phyloP scores from a whole-genome alignment of 169 alveolate genomes.

The Plasmodium inui region DNA sequence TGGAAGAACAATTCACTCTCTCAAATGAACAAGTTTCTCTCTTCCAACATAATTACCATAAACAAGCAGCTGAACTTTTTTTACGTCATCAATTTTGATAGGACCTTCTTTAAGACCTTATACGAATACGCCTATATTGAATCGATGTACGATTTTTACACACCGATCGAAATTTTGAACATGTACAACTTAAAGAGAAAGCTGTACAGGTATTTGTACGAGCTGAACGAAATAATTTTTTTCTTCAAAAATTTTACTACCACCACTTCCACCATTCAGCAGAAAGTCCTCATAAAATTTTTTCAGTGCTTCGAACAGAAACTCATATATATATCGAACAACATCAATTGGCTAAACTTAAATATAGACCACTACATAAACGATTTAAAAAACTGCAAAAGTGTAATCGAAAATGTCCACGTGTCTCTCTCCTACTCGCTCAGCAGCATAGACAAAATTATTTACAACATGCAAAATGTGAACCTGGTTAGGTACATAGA shows the following conservation, averaged over 20 bases:
- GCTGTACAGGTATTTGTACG: constrained; percentile 58
- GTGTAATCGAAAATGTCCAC: constrained; percentile 42
- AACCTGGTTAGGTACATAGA: constrained; percentile 51
- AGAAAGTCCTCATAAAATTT: constrained; percentile 52
- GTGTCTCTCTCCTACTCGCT: constrained; percentile 62
- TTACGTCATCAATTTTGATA: constrained; percentile 62
- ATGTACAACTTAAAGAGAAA: constrained; percentile 60
- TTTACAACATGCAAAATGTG: constrained; percentile 68
- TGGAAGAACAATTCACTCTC: constrained; percentile 64
- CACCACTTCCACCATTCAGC: constrained; percentile 37
- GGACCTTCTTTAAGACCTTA: constrained; percentile 47
- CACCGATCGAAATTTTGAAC: constrained; percentile 67
- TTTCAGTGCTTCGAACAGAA: constrained; percentile 65
- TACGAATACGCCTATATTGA: constrained; percentile 67
- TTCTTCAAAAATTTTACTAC: constrained; percentile 61
- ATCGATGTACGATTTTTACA: constrained; percentile 49
- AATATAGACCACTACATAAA: constrained; percentile 62
- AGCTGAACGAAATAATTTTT: constrained; percentile 42
- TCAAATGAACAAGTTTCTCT: constrained; percentile 63
- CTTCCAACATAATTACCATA: constrained; percentile 59
- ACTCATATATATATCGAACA: constrained; percentile 63
- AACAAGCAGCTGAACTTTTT: constrained; percentile 70
- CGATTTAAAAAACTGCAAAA: constrained; percentile 60
- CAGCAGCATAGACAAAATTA: constrained; percentile 63
- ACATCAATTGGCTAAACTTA: constrained; percentile 68